Percentiles rank a stretch among this genome's conserved stretches.
These are phyloP conservation scores for Theobroma grandiflorum DNA, from an alignment of 441 rosid species.

Conservation along the genomic window DNA sequence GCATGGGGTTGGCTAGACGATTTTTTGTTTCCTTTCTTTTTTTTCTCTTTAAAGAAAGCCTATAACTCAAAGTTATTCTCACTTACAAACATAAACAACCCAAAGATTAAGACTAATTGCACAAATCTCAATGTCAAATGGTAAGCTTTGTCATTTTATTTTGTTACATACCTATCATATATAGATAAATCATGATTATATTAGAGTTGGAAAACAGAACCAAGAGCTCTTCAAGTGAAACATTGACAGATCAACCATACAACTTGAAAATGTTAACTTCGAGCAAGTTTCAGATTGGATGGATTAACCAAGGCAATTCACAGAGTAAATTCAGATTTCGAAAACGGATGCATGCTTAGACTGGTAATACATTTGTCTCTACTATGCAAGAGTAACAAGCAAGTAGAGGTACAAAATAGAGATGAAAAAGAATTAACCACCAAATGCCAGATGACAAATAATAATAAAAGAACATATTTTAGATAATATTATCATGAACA, in stretches of 20 bases:
- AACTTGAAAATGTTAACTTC: not conserved
- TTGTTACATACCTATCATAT: not conserved
- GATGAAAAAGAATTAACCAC: not conserved
- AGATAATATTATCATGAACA: not conserved
- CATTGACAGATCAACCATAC: not conserved
- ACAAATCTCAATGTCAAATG: not conserved
- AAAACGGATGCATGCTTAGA: too few species aligned
- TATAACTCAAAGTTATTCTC: not conserved
- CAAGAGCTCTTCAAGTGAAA: not conserved
- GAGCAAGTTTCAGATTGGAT: not conserved
- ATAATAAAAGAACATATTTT: not conserved
- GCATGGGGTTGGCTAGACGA: not conserved
- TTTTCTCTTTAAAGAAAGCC: too few species aligned
- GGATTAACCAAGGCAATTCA: not conserved
- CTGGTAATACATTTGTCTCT: too few species aligned
- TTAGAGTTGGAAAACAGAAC: not conserved
- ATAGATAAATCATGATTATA: not conserved
- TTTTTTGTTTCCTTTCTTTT: too few species aligned
- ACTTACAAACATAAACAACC: not conserved
- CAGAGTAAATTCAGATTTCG: too few species aligned
- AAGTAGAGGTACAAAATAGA: not conserved
- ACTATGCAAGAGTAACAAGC: not conserved
- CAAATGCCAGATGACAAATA: not conserved
- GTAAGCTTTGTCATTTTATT: not conserved
- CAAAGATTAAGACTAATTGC: conserved; percentile 3